Evolutionary conservation across 768 basidiomycete genomes (phyloP), one percentile per base, ranked within the genome.

Genomic region (Podaxis sp.): DNA sequence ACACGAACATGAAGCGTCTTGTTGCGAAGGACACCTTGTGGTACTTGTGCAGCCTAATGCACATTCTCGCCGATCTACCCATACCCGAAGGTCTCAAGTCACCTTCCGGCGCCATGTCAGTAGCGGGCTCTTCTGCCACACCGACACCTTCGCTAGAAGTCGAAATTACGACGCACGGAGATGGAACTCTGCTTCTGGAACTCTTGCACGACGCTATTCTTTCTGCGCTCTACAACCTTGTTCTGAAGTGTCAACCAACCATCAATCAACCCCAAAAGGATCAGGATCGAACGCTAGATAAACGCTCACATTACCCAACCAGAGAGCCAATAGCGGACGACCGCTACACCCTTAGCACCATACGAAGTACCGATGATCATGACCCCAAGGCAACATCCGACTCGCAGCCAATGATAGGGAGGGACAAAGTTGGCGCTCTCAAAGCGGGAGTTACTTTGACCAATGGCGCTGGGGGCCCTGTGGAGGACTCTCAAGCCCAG

Each of bases 31-130:
- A 85, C 64, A 65, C 81, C 25, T 53, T 81, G 11, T 85, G 83
- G 83, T 85, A 82, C 71, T 72, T 84, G 33, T 85, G 82, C 67
- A 74, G 73, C 41, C 64, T 78, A 51, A 69, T 84, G 33, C 80
- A 81, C 62, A 63, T 73, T 58, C 63, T 80, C 38, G 73, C 76
- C 37, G 64, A 59, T 25, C 66, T 65, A 55, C 59, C 55, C 38
- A 51, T 38, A n/a, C 50, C 54, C 19, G 53, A 55, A 60, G 40
- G 51, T 22, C 15, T 33, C 38, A 54, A 60, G 38, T 29, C 25
- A 11, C 25, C 51, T 15, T 22, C 43, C 60, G 52, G 53, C 4
- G 27, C 22, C 19, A 47, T 33, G 15, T 27, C 53, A 49, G 27
- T 15, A 13, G 43, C n/a, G 22, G 27, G 4, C 13, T n/a, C 59